Evolutionary conservation across 2,329 filamentous ascomycete species (phyloP), one percentile per base, ranked within the genome.

Genomic region (Aspergillus amoenus): DNA sequence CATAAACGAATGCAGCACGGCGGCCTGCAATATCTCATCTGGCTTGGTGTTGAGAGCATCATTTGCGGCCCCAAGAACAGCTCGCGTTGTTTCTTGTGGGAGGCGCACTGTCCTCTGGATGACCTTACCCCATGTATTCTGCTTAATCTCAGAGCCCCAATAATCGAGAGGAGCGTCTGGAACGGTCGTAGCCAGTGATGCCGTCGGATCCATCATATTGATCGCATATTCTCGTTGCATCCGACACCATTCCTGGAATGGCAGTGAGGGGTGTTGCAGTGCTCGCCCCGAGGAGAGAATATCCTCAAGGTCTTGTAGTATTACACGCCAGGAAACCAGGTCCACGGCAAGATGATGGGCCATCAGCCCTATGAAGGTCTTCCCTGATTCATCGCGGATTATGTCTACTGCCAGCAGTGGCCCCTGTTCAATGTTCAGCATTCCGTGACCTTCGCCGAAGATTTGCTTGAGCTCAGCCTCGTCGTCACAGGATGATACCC

Each of bases 231-330:
- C 17, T 17, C 49, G 21, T 30, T 65, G 59, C 32, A 64, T 22
- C 2, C 46, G 48, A 17, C 52, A 60, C 64, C 64, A 66, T n/a
- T 48, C 42, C 37, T 61, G 64, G 49, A 65, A 66, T 4, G 60
- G 49, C 2, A 58, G 46, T 1, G 62, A 57, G 5, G 45, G 9
- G 12, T 53, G 22, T 12, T 53, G 47, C 9, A 48, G 9, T 1
- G 54, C 17, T 21, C 12, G n/a, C 2, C 60, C 56, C 0, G 56
- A 44, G 5, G 13, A 45, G 40, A 62, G 45, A 17, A 51, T 17
- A 15, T 47, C 51, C 22, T 58, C 50, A 2, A 57, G 24, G 12
- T 57, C 55, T 12, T 49, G 18, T 3, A 57, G 24, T 4, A 57
- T 8, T 8, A 57, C 21, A 21, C 50, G 51, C 46, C 51, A 58